A percentile compares a stretch with the other conserved stretches of the same genome.
Evolutionary conservation across 225 moss, liverwort and hornwort genomes (phyloP).

Genomic region (Sphagnum contortum): DNA sequence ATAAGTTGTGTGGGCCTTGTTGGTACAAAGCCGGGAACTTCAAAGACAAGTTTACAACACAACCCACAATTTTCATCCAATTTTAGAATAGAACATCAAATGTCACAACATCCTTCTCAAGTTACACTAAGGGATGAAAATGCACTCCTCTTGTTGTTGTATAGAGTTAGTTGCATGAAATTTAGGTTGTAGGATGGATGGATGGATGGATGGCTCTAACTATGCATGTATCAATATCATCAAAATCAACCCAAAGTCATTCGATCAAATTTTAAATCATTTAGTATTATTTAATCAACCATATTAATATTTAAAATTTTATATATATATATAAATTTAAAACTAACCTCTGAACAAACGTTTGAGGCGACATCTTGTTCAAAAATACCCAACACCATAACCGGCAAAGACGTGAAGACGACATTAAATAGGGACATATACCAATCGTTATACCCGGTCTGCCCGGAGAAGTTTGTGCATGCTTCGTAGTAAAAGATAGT

Average conservation of each 20-base stretch:
- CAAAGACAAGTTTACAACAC: not conserved
- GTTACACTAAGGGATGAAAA: too few species aligned
- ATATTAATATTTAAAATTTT: too few species aligned
- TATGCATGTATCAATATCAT: too few species aligned
- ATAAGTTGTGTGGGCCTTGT: slow-evolving; percentile 88
- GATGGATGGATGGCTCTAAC: too few species aligned
- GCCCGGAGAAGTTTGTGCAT: slow-evolving; percentile 75
- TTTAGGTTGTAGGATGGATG: too few species aligned
- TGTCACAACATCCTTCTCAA: too few species aligned
- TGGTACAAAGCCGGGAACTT: slow-evolving; percentile 96
- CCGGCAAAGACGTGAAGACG: slow-evolving; percentile 85
- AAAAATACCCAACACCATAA: slow-evolving; percentile 91
- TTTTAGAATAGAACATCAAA: not conserved
- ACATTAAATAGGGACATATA: slow-evolving; percentile 91
- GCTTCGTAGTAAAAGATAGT: slow-evolving; percentile 92
- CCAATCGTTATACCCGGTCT: slow-evolving; percentile 87
- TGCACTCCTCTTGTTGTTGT: too few species aligned
- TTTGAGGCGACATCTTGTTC: slow-evolving; percentile 98
- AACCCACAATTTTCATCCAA: not conserved
- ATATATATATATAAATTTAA: too few species aligned
- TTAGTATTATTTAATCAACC: too few species aligned
- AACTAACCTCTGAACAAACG: slow-evolving; percentile 31
- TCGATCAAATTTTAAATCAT: too few species aligned
- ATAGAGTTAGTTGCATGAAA: too few species aligned
- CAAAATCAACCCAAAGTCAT: too few species aligned